Base-by-base conservation (phyloP, 163 green algal genomes). In the Picocystis sp. region DNA sequence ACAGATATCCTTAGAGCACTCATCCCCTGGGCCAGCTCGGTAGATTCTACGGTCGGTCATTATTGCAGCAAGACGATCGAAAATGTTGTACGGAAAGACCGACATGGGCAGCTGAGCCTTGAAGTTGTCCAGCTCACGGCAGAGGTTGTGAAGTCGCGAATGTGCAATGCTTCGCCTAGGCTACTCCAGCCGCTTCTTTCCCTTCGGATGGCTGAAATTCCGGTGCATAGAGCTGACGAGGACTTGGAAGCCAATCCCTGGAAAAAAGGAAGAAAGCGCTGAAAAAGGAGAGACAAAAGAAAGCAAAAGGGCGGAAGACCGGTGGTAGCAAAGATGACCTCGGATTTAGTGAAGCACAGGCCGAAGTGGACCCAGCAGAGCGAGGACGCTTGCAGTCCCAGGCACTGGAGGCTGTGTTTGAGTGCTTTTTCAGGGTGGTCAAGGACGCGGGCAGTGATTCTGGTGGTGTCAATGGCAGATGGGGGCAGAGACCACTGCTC, bases 341-440 rank as follows among this genome's bases (percentile, higher is more conserved):
- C 1, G 70, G 69, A 3, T 85, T 90, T 59, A 60, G 74, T 43
- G 78, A 91, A 52, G 61, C 81, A 14, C 56, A 80, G 24, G 73
- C 70, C 15, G 71, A 33, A 12, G 58, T 68, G 1, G 71, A 84
- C 55, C 25, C 21, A 19, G 60, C 57, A 22, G 34, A 50, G 23
- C 45, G 50, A 2, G 52, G 48, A 2, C 12, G 17, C 10, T 25
- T 45, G 43, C 79, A 89, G 59, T 71, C 54, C 5, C 53, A 61
- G 46, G 76, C 66, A 22, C 55, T 85, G 29, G 73, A 88, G 45
- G 81, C 77, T 1, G 50, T 89, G 34, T 89, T 92, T 56, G 81
- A 93, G 60, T 60, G 86, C 42, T 84, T 90, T 56, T 94, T 94
- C 69, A 73, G 83, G 0, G 78, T 93, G 14, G 57, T 93, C 3